Evolutionary conservation across 768 basidiomycete genomes (phyloP).

Genomic region (Serendipita sp.): DNA sequence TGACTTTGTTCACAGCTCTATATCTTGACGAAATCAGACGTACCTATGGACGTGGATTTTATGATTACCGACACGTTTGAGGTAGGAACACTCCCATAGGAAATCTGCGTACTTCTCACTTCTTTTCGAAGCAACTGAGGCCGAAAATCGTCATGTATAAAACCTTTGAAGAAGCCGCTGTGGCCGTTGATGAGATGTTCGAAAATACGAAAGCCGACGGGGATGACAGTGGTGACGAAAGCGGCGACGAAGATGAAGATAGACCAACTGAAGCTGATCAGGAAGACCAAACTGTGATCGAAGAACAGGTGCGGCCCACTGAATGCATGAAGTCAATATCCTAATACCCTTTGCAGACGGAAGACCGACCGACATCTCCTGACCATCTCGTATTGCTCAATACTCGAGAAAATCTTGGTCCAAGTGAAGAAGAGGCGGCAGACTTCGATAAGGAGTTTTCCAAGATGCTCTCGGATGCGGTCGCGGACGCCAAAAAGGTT

Average conservation of each 20-base stretch:
- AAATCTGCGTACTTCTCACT: neutral
- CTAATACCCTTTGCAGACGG: conserved; percentile 26
- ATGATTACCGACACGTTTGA: conserved; percentile 92
- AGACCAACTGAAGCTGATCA: conserved; percentile 14
- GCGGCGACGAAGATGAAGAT: conserved; percentile 21
- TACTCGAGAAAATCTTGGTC: conserved; percentile 55
- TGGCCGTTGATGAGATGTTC: conserved; percentile 83
- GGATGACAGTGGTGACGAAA: conserved; percentile 35
- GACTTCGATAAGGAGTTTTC: conserved; percentile 94
- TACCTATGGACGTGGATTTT: conserved; percentile 98
- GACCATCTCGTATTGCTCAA: conserved; percentile 57
- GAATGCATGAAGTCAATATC: neutral
- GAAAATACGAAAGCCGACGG: conserved; percentile 49
- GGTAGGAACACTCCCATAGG: conserved; percentile 26
- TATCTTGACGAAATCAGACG: conserved; percentile 66
- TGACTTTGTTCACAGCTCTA: conserved; percentile 39
- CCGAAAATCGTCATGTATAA: conserved; percentile 61
- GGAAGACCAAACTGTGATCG: conserved; percentile 24
- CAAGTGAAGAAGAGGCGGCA: conserved; percentile 76
- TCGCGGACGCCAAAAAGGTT: conserved; percentile 65
- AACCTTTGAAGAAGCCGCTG: conserved; percentile 71
- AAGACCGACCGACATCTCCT: conserved; percentile 65
- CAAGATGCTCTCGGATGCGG: conserved; percentile 82
- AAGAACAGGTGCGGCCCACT: conserved; percentile 16
- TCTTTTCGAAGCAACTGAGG: conserved; percentile 52